phyloP scores from a whole-genome alignment of 192 early-diverging fungal genomes.

The Backusella tarrabulga region DNA sequence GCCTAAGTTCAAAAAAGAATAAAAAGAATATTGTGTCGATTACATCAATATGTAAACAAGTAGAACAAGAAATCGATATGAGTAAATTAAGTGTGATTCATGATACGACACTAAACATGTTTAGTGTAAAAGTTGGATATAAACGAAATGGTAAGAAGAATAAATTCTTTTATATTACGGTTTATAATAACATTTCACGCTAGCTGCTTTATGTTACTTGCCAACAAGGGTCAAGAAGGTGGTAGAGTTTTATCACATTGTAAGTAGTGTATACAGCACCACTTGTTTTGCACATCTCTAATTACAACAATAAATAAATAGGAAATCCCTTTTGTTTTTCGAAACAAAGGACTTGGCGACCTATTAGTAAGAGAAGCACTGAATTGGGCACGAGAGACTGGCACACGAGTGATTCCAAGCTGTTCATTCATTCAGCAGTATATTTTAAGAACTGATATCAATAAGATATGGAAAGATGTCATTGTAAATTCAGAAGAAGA shows the following conservation, averaged over 20 bases:
- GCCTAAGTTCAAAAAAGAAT: not conserved
- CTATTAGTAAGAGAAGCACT: conserved; percentile 6
- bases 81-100: conserved; percentile 1
- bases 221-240: conserved; percentile 3
- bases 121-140: not conserved
- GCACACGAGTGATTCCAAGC: conserved; percentile 1
- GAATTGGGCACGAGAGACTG: conserved; percentile 3
- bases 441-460: not conserved
- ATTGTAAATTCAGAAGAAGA: conserved; percentile 8
- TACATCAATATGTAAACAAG: not conserved
- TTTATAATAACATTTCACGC: not conserved
- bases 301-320: not conserved
- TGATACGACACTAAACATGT: conserved; percentile 9
- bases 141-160: not conserved
- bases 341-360: conserved; percentile 16
- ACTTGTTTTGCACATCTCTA: not conserved
- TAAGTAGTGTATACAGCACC: not conserved
- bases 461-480: not conserved
- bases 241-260: conserved; percentile 4
- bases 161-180: not conserved
- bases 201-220: conserved; percentile 18
- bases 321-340: conserved; percentile 19
- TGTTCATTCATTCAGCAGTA: conserved; percentile 16
- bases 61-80: not conserved
- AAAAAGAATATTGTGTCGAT: not conserved